phyloP scores from a whole-genome alignment of 2,329 filamentous ascomycete genomes.

The Aaosphaeria arxii region DNA sequence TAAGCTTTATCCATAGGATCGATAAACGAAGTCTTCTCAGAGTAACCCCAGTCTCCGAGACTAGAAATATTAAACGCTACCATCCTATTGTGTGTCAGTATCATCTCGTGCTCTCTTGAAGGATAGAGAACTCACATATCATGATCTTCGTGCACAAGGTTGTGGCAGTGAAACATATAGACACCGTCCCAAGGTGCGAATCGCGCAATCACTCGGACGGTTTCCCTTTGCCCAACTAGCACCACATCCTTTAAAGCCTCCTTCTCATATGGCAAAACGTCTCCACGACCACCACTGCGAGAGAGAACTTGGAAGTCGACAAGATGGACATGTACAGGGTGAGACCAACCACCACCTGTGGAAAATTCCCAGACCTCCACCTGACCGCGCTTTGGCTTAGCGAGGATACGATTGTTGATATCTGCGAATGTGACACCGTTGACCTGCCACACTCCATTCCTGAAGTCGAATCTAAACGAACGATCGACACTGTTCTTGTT shows the following conservation, averaged over 20 bases:
- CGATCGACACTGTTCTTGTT: slow-evolving; percentile 20
- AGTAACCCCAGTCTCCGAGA: slow-evolving; percentile 30
- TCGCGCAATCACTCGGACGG: slow-evolving; percentile 27
- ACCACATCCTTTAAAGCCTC: slow-evolving; percentile 57
- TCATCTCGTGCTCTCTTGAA: too few relatives aligned
- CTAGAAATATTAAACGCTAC: slow-evolving; percentile 43
- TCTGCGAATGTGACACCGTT: slow-evolving; percentile 31
- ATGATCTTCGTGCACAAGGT: slow-evolving; percentile 43
- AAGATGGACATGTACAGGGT: slow-evolving; percentile 57
- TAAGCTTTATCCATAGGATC: slow-evolving; percentile 30
- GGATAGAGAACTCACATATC: slow-evolving; percentile 3
- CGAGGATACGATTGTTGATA: slow-evolving; percentile 28
- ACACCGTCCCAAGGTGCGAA: slow-evolving; percentile 46
- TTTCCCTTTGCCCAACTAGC: slow-evolving; percentile 50
- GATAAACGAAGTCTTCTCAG: slow-evolving; percentile 30
- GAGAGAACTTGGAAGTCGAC: slow-evolving; percentile 54
- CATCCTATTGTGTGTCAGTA: slow-evolving; percentile 30
- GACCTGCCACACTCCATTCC: slow-evolving; percentile 26
- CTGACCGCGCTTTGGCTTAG: slow-evolving; percentile 28
- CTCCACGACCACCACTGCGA: slow-evolving; percentile 28
- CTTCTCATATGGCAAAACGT: slow-evolving; percentile 45
- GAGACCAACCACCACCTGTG: slow-evolving; percentile 53
- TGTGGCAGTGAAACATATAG: slow-evolving; percentile 48
- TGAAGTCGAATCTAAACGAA: slow-evolving; percentile 30
- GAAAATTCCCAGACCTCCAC: slow-evolving; percentile 37